These are phyloP conservation scores for Vigna mungo DNA, from an alignment of 306 rosid species.

Conservation along the genomic window DNA sequence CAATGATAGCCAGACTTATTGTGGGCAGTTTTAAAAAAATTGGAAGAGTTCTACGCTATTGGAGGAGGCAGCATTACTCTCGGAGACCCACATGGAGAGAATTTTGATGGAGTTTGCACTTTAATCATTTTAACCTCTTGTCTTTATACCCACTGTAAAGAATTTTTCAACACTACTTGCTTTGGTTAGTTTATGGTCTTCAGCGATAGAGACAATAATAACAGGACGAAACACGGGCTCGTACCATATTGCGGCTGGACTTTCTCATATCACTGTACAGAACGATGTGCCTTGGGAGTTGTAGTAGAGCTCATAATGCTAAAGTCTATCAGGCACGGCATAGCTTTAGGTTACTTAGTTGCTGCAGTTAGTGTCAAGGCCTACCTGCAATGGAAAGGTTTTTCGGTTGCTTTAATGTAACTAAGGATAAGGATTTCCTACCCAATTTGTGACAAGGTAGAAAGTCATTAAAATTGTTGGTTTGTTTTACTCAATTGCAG, in stretches of 20 bases:
- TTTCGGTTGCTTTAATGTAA: constrained; percentile 5
- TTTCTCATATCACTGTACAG: constrained; percentile 13
- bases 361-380: constrained; percentile 4
- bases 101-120: constrained; percentile 31
- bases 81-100: constrained; percentile 45
- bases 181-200: constrained; percentile 14
- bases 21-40: constrained; percentile 63
- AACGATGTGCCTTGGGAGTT: background rate
- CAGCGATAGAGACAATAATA: constrained; percentile 5
- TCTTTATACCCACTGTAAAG: constrained; percentile 9
- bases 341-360: background rate
- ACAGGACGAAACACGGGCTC: constrained; percentile 14
- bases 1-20: constrained; percentile 52
- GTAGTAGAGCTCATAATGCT: background rate
- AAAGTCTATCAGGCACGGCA: background rate
- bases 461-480: background rate
- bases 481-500: constrained; percentile 1
- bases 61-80: constrained; percentile 49
- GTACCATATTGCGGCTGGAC: background rate
- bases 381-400: background rate
- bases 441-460: constrained; percentile 8
- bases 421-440: background rate
- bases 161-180: background rate
- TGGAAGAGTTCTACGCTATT: constrained; percentile 53
- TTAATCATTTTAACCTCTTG: constrained; percentile 24